phyloP scores from a whole-genome alignment of 2,329 filamentous ascomycete genomes.

The Apiospora sp. region DNA sequence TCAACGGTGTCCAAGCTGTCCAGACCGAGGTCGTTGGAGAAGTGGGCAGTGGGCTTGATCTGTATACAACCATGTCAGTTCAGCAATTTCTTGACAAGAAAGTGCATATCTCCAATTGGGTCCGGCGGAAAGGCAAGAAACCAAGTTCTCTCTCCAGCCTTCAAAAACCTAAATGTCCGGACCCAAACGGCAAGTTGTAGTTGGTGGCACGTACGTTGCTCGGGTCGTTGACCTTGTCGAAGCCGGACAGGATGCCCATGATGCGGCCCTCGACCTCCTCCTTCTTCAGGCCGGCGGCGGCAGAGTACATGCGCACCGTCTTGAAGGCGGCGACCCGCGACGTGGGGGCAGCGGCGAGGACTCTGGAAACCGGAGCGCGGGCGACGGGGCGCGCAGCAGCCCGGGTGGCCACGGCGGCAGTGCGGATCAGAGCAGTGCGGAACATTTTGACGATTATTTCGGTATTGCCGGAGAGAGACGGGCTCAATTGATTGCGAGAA shows the following conservation, averaged over 20 bases:
- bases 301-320: conserved; percentile 85
- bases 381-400: conserved; percentile 66
- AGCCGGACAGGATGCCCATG: conserved; percentile 90
- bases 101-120: background rate
- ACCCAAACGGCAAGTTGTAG: background rate
- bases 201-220: conserved; percentile 63
- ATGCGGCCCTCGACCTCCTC: conserved; percentile 91
- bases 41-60: conserved; percentile 87
- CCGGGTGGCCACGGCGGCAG: conserved; percentile 67
- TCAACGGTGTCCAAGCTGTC: conserved; percentile 98
- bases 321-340: conserved; percentile 70
- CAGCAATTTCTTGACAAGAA: background rate
- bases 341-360: conserved; percentile 66
- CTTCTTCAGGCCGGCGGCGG: conserved; percentile 78
- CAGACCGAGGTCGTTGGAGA: conserved; percentile 95
- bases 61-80: conserved; percentile 49
- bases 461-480: background rate
- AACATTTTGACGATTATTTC: conserved; percentile 72
- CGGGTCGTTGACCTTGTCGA: conserved; percentile 88
- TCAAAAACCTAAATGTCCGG: background rate
- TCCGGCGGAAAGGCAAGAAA: background rate
- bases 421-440: conserved; percentile 84
- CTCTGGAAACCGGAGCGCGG: conserved; percentile 56
- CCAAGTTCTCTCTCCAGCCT: background rate
- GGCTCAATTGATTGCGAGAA: conserved; percentile 28